Percentiles rank a stretch among this genome's conserved stretches.
Conservation (phyloP, 768 basidiomycete species). For the Suillus brevipes region DNA sequence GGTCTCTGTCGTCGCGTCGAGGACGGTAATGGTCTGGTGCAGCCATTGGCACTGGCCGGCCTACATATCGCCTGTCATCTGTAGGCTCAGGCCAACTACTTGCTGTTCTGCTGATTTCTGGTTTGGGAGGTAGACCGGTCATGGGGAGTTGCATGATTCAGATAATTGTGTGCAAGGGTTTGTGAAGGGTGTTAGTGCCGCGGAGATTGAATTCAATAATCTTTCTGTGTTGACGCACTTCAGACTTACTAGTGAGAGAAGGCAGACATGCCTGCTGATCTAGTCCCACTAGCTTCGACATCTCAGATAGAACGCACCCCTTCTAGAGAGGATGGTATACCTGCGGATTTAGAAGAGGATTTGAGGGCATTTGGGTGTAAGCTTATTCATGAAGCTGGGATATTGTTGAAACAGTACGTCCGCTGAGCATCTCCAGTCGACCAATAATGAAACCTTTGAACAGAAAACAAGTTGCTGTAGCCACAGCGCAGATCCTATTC, state of each 20-base stretch:
- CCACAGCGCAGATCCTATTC: conserved; percentile 94
- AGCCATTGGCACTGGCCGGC: conserved; percentile 15
- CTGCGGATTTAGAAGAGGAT: conserved; percentile 80
- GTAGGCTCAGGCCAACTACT: conserved; percentile 18
- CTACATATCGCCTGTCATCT: conserved; percentile 26
- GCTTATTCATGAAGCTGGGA: conserved; percentile 92
- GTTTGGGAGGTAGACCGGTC: conserved; percentile 33
- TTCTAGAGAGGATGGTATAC: conserved; percentile 80
- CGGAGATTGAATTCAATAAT: conserved; percentile 8
- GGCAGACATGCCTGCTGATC: conserved; percentile 43
- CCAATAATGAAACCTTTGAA: not conserved
- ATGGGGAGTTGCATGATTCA: conserved; percentile 13
- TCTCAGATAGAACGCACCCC: conserved; percentile 79
- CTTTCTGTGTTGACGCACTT: not conserved
- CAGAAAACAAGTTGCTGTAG: conserved; percentile 95
- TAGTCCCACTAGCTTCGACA: conserved; percentile 83
- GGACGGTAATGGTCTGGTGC: conserved; percentile 27
- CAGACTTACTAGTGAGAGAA: no score
- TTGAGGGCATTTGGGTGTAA: conserved; percentile 90
- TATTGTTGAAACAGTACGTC: conserved; percentile 84
- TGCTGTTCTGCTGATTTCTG: conserved; percentile 27
- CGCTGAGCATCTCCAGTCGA: not conserved
- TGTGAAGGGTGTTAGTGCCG: conserved; percentile 1
- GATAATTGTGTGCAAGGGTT: not conserved
- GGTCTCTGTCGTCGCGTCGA: conserved; percentile 24